Percentiles rank a stretch among this genome's conserved stretches.
Conservation (phyloP, 257 asterid genomes). For the Penstemon eatonii region DNA sequence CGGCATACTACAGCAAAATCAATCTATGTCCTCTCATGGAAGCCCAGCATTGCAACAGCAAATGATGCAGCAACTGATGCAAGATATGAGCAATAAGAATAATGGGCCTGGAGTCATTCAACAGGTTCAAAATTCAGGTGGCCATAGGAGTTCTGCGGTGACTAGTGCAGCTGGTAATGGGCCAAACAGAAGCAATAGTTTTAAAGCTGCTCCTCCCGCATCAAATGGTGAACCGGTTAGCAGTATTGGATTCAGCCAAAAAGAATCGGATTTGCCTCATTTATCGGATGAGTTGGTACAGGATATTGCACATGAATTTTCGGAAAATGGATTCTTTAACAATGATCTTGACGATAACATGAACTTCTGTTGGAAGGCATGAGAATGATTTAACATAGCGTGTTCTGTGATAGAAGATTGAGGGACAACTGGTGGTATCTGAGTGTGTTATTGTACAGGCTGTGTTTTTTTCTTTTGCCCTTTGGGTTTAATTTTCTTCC, state of each 20-base stretch:
- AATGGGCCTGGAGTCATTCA: constrained; percentile 33
- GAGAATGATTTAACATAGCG: constrained; percentile 40
- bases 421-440: constrained; percentile 21
- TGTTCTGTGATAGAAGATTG: constrained; percentile 11
- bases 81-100: constrained; percentile 55
- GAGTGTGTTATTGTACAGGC: constrained; percentile 53
- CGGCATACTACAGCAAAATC: constrained; percentile 47
- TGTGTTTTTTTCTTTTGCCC: constrained; percentile 26
- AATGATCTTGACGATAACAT: constrained; percentile 68
- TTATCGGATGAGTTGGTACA: constrained; percentile 56
- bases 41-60: constrained; percentile 71
- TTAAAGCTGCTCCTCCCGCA: constrained; percentile 36
- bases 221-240: constrained; percentile 50
- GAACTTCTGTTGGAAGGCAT: constrained; percentile 79
- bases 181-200: constrained; percentile 66
- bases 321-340: constrained; percentile 69
- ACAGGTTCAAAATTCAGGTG: constrained; percentile 48
- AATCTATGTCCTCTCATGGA: constrained; percentile 43
- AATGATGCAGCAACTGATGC: constrained; percentile 70
- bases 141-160: constrained; percentile 43
- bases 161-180: constrained; percentile 32
- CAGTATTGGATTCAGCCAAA: constrained; percentile 49
- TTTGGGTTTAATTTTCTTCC: not conserved
- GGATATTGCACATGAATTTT: constrained; percentile 64
- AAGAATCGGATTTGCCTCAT: constrained; percentile 56